Percentiles rank a stretch among this genome's conserved stretches.
phyloP scores from a whole-genome alignment of 495 filamentous ascomycete species.

The Usnea hakonensis region DNA sequence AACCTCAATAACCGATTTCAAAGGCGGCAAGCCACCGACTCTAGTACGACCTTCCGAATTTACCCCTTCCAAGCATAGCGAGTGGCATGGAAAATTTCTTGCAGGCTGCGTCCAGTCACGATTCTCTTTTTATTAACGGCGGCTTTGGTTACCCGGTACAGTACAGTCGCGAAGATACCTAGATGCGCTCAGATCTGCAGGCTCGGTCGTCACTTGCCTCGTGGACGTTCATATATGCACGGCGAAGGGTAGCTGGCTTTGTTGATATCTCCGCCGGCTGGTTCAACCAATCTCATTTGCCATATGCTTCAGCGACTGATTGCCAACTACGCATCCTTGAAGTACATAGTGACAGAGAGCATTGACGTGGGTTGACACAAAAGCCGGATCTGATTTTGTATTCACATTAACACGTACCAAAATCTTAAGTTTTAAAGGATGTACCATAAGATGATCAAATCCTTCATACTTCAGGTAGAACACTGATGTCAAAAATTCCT shows the following conservation, averaged over 20 bases:
- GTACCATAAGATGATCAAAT: not conserved
- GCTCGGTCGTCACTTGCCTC: slow-evolving; percentile 4
- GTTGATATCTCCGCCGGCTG: slow-evolving; percentile 9
- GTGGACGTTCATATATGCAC: not conserved
- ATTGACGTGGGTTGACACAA: not conserved
- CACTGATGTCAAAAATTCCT: no score
- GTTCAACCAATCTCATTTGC: not conserved
- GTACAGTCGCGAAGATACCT: slow-evolving; percentile 7
- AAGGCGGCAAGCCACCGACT: slow-evolving; percentile 3
- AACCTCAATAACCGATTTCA: slow-evolving; percentile 11
- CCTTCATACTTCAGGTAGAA: no score
- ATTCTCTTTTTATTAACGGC: slow-evolving; percentile 7
- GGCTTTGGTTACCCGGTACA: slow-evolving; percentile 4
- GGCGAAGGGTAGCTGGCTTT: not conserved
- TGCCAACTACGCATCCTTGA: not conserved
- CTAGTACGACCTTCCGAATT: not conserved
- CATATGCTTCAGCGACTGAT: slow-evolving; percentile 6
- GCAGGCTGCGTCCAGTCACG: slow-evolving; percentile 9
- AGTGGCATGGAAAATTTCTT: slow-evolving; percentile 5
- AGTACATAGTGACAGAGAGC: slow-evolving; percentile 10
- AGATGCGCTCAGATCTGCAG: not conserved
- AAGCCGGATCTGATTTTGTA: not conserved
- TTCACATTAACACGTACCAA: not conserved
- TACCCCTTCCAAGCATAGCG: slow-evolving; percentile 15
- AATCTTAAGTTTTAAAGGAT: not conserved